Conservation (phyloP, 768 basidiomycete genomes). For the Pluteus cervinus region DNA sequence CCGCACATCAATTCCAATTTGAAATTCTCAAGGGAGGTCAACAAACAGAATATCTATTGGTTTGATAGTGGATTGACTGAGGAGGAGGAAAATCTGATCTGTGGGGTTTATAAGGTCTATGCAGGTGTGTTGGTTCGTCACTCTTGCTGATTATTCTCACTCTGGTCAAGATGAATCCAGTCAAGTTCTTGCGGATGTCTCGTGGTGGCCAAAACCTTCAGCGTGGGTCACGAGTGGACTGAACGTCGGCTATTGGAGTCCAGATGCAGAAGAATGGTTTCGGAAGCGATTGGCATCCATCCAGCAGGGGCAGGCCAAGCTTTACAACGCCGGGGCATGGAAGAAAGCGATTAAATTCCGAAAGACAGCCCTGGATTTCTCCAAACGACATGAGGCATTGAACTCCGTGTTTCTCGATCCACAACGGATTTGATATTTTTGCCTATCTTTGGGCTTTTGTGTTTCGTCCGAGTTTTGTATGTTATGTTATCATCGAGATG, state of each 20-base stretch:
- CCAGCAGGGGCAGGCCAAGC: not conserved
- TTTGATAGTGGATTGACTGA: conserved; percentile 3
- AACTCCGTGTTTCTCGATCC: no score
- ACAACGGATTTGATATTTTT: no score
- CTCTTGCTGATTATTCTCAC: not conserved
- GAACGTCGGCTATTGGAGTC: conserved; percentile 6
- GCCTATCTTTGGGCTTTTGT: no score
- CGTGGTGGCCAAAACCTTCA: conserved; percentile 7
- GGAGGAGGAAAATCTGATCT: conserved; percentile 1
- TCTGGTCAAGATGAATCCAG: not conserved
- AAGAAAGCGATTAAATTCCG: conserved; percentile 2
- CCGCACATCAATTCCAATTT: not conserved
- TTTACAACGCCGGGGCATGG: conserved; percentile 2
- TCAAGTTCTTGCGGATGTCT: not conserved
- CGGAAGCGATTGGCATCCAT: conserved; percentile 1
- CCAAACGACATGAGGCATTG: no score
- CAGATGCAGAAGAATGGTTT: conserved; percentile 6
- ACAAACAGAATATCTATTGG: conserved; percentile 1
- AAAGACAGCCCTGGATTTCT: no score
- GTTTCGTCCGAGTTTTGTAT: no score
- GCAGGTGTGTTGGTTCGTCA: not conserved
- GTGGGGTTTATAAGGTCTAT: conserved; percentile 3
- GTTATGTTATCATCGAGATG: no score
- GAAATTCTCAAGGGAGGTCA: not conserved
- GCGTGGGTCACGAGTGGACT: conserved; percentile 4